Percentiles rank a stretch among this genome's conserved stretches.
Evolutionary conservation across 371 early-diverging fungal species (phyloP).

Genomic region (Chytridium lagenaria): DNA sequence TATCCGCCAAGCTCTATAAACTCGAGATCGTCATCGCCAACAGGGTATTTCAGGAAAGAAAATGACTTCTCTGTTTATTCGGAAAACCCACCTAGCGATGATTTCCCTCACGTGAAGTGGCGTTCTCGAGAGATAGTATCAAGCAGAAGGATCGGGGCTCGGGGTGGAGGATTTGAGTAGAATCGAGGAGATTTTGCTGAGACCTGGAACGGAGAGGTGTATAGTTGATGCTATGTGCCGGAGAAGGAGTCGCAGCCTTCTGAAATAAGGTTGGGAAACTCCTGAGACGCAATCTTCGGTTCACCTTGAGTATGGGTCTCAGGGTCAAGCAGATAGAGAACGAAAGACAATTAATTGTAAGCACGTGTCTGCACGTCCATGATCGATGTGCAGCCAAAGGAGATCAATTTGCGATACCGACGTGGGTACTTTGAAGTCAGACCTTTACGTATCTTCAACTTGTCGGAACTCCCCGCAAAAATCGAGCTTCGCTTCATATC

Average conservation of each 20-base stretch:
- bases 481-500: conserved; percentile 88
- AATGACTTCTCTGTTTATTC: background rate
- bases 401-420: conserved; percentile 90
- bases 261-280: conserved; percentile 75
- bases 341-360: conserved; percentile 88
- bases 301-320: conserved; percentile 67
- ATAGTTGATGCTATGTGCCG: conserved; percentile 85
- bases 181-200: conserved; percentile 88
- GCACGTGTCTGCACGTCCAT: conserved; percentile 93
- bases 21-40: conserved; percentile 34
- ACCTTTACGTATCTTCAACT: conserved; percentile 82
- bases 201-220: conserved; percentile 84
- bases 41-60: conserved; percentile 20
- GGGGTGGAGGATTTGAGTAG: conserved; percentile 59
- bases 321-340: conserved; percentile 62
- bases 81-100: conserved; percentile 1
- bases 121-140: conserved; percentile 15
- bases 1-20: conserved; percentile 34
- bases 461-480: conserved; percentile 84
- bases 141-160: conserved; percentile 32
- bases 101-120: too few relatives aligned
- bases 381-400: conserved; percentile 81
- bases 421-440: conserved; percentile 97
- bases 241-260: conserved; percentile 66
- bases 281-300: conserved; percentile 74